These are phyloP conservation scores for Danielia oregonensis DNA, from an alignment of 805 yeast species.

Conservation along the genomic window DNA sequence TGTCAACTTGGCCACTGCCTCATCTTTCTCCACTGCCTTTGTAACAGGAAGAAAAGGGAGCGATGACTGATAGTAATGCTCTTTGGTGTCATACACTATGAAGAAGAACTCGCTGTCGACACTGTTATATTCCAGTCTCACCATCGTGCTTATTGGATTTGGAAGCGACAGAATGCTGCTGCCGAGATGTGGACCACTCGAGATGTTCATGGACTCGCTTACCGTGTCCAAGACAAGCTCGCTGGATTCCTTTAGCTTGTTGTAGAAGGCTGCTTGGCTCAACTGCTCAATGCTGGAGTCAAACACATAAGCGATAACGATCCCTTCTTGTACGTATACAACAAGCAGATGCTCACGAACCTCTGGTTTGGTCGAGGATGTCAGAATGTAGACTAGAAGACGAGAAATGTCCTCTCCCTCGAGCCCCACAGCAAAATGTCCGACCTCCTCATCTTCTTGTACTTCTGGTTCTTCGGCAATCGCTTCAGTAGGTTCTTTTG, in stretches of 20 bases:
- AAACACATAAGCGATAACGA: constrained; percentile 24
- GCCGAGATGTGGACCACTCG: constrained; percentile 16
- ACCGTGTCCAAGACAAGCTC: constrained; percentile 24
- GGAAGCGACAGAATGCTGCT: constrained; percentile 28
- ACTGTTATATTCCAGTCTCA: constrained; percentile 7
- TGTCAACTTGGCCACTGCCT: constrained; percentile 4
- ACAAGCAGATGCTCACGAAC: constrained; percentile 30
- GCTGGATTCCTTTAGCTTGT: constrained; percentile 13
- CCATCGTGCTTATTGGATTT: constrained; percentile 18
- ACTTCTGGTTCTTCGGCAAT: constrained; percentile 5
- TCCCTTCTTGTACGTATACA: constrained; percentile 21
- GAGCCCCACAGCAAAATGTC: constrained; percentile 25
- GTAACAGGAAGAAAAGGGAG: constrained; percentile 30
- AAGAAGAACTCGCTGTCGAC: constrained; percentile 36
- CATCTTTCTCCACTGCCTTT: not conserved
- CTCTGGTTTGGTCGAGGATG: constrained; percentile 4
- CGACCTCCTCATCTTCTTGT: constrained; percentile 13
- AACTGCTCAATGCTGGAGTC: constrained; percentile 26
- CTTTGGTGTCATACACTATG: constrained; percentile 27
- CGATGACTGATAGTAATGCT: constrained; percentile 28
- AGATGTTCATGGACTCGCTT: constrained; percentile 2
- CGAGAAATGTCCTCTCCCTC: constrained; percentile 16
- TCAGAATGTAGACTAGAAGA: constrained; percentile 24
- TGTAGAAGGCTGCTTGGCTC: constrained; percentile 22
- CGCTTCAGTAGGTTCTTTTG: not conserved